Base-by-base conservation (phyloP, 208 protist species). In the Porcisia deanei region DNA sequence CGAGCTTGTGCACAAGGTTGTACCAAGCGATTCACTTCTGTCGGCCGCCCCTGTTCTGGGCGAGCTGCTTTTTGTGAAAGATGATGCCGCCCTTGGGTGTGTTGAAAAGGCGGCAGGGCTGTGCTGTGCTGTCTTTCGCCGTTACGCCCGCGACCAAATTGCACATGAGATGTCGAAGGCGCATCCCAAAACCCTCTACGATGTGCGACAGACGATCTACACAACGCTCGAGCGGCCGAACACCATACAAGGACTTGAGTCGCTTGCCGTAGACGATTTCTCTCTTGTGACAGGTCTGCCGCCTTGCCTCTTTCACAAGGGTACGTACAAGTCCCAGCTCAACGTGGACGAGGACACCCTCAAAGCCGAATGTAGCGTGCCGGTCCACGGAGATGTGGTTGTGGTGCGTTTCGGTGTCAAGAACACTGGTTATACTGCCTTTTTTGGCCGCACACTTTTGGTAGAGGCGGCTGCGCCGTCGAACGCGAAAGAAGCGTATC, bases 31-130 rank as follows among this genome's bases (percentile, higher is more conserved):
- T 14, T 41, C 75, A 34, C 82, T 87, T 22, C 71, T 90, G 25
- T 87, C 95, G 39, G 91, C 88, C 20, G 88, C 91, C 22, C 86
- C 88, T 34, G 60, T 87, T 10, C 58, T 97, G 18, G 93, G 93
- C 10, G 86, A 93, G 76, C 85, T 97, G 10, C 85, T 97, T 20
- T 97, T 96, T 53, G 79, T 87, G 39, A 97, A 97, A 79, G 93
- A 97, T 75, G 90, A 81, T 20, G 83, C 76, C 1, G 91, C 91
- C 61, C 80, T 94, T 16, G 81, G 45, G 9, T 85, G 81, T 52
- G 77, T 97, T 9, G 88, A 91, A 54, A 94, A 91, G 70, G 93
- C 93, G 1, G 91, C 91, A 2, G 85, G 86, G 0, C 83, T 97
- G 45, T 97, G 91, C 80, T 94, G 81, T 47, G 84, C 87, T 20